Percentiles rank a stretch among this genome's conserved stretches.
Conservation (phyloP, 75 land plant species). For the Larix kaempferi region DNA sequence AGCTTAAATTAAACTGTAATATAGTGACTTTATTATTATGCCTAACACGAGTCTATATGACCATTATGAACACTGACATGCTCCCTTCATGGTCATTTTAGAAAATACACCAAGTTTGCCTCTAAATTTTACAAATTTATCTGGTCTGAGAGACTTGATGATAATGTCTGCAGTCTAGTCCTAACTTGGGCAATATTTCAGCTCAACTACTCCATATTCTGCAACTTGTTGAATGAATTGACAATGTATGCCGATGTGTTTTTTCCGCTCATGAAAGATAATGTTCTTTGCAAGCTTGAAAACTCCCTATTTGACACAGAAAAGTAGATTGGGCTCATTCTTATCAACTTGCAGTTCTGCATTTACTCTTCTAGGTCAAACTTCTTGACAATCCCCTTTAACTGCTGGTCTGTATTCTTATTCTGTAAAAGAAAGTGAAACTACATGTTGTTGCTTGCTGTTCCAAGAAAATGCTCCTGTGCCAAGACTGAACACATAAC, state of each 20-base stretch:
- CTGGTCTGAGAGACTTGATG: not conserved
- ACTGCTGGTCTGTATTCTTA: too few species aligned
- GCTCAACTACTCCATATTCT: not conserved
- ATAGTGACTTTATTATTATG: not conserved
- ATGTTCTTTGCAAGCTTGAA: not conserved
- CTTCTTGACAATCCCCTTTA: too few species aligned
- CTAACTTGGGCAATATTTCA: not conserved
- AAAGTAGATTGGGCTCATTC: not conserved
- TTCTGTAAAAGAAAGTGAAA: not conserved
- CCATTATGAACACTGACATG: not conserved
- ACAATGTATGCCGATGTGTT: not conserved
- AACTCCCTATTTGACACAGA: not conserved
- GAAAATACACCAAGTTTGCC: not conserved
- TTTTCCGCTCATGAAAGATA: not conserved
- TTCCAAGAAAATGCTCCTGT: not conserved
- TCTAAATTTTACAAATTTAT: not conserved
- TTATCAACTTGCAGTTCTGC: not conserved
- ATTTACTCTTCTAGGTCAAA: too few species aligned
- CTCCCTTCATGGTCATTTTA: conserved; percentile 1
- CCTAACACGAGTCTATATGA: not conserved
- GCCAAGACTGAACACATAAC: not conserved
- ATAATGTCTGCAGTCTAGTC: not conserved
- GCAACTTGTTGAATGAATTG: not conserved
- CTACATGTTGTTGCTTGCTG: not conserved
- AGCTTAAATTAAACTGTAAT: not conserved